Percentiles rank a stretch among this genome's conserved stretches.
phyloP scores from a whole-genome alignment of 1,284 basidiomycete species.

The Cutaneotrichosporon mucoides region DNA sequence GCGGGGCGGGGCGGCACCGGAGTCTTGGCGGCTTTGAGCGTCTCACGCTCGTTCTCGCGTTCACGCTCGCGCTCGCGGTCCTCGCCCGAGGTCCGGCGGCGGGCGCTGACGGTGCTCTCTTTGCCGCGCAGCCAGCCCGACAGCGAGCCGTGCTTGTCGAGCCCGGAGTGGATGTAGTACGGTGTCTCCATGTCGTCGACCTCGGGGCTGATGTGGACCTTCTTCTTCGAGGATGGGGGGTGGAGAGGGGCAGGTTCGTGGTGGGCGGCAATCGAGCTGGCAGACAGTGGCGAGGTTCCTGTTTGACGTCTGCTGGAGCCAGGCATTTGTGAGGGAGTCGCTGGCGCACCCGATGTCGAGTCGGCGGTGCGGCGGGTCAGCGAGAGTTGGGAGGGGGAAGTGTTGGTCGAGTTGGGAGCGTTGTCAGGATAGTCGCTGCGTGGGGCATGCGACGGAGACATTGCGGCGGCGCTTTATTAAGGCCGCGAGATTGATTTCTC shows the following conservation, averaged over 20 bases:
- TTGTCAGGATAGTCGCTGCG: no score
- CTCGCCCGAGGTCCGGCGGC: no score
- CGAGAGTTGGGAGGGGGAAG: no score
- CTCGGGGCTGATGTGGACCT: slow-evolving; percentile 17
- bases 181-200: slow-evolving; percentile 15
- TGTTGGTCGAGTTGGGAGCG: no score
- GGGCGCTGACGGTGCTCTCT: slow-evolving; percentile 3
- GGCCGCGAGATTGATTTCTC: no score
- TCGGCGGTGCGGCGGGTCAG: no score
- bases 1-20: background rate
- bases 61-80: background rate
- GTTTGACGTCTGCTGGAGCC: no score
- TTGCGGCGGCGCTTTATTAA: no score
- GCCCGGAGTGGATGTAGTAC: slow-evolving; percentile 51
- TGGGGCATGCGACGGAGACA: no score
- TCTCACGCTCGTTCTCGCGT: background rate
- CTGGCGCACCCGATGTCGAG: no score
- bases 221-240: slow-evolving; percentile 9
- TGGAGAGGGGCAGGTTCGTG: background rate
- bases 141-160: slow-evolving; percentile 48
- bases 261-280: background rate
- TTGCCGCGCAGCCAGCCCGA: slow-evolving; percentile 41
- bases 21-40: background rate
- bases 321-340: no score
- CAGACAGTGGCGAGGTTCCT: no score